Evolutionary conservation across 495 filamentous ascomycete species (phyloP), one percentile per base, ranked within the genome.

Genomic region (Penicillium salamii): DNA sequence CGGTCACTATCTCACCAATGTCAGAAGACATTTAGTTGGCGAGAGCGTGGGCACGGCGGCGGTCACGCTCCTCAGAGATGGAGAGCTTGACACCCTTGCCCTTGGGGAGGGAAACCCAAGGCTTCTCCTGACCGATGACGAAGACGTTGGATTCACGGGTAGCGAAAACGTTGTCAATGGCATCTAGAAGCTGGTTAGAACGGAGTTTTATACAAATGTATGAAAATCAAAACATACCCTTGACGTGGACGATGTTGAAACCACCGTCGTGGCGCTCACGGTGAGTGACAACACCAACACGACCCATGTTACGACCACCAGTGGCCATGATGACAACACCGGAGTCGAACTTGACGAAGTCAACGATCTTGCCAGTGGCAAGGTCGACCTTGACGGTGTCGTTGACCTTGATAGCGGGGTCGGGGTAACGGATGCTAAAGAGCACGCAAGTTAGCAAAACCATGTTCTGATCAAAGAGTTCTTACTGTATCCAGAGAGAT

Each of bases 31-130:
- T 61, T 71, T 81, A 83, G 66, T 82, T 80, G 61, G 89, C 84
- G 65, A 90, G 70, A 57, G 86, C 76, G 56, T 82, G 73, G 49
- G 92, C 91, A 68, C 93, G 88, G 66, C 89, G 85, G 71, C 91
- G 90, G 78, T 97, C 92, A 76, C 91, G 83, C 89, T 96, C 92
- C 82, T 97, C 91, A 55, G 92, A 89, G 70, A 97, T 97, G 67
- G 88, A 84, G 68, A 97, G 87, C 88, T 98, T 97, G 80, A 98
- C 93, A 85, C 93, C 95, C 84, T 95, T 95, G 80, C 93, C 93
- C 89, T 97, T 97, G 70, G 93, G 95, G 61, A 97, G 83, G 67
- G 88, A 95, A 68, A 98, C 83, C 95, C 93, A 98, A 56, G 93
- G 91, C 87, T 97, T 97, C 63, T 98, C 95, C 61, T 83, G 78